Conservation (phyloP, 345 rosid species). For the Eucalyptus erythrocorys region DNA sequence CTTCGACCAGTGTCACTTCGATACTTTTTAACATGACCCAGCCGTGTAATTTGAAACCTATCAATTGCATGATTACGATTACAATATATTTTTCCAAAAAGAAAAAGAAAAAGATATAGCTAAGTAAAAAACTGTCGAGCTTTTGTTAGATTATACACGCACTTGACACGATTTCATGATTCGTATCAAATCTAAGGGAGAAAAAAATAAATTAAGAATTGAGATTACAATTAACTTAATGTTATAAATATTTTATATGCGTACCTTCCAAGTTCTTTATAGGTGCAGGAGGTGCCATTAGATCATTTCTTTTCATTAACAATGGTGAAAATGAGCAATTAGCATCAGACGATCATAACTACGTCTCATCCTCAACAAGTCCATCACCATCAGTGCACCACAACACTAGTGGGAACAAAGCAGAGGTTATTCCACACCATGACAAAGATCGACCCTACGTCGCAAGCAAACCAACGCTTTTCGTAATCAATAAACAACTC, state of each 20-base stretch:
- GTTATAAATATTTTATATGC: neutral
- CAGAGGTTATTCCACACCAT: neutral
- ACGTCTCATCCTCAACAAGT: neutral
- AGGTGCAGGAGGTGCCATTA: neutral
- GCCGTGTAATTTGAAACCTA: neutral
- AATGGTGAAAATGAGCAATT: neutral
- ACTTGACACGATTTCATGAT: neutral
- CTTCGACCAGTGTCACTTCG: neutral
- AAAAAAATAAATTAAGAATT: neutral
- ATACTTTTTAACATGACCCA: neutral
- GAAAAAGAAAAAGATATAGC: neutral
- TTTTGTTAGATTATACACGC: neutral
- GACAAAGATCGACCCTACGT: neutral
- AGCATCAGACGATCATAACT: neutral
- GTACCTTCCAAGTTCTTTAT: neutral
- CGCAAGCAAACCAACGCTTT: neutral
- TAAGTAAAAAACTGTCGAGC: neutral
- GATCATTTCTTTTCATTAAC: neutral
- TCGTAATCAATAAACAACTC: fast-evolving
- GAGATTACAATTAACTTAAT: neutral
- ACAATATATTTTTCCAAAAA: neutral
- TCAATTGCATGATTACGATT: neutral
- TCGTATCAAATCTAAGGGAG: neutral
- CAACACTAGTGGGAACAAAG: neutral
- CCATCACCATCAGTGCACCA: neutral